Evolutionary conservation across 2,329 filamentous ascomycete species (phyloP), one percentile per base, ranked within the genome.

Genomic region (Colletotrichum spaethianum): DNA sequence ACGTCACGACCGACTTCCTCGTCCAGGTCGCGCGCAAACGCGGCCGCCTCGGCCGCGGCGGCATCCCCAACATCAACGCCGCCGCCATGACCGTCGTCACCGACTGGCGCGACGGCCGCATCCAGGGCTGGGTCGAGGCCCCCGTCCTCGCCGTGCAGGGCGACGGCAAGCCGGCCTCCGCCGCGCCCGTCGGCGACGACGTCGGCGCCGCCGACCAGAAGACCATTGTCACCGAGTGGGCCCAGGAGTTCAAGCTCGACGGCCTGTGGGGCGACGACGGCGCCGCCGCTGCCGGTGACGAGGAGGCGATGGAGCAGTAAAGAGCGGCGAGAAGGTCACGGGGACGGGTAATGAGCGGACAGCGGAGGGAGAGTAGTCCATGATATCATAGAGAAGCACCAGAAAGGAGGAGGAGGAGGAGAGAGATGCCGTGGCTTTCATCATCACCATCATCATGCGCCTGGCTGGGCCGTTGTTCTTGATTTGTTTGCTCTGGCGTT

Each of bases 31-130:
- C 96, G 6, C 90, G 96, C 78, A 98, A 98, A 86, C 90, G 96
- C 73, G 96, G 96, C 64, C 88, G 96, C 69, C 87, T 99, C 20
- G 94, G 96, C 62, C 93, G 93, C 76, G 95, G 96, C 26, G 96
- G 96, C 74, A 89, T 98, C 20, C 96, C 96, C 53, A 99, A 98
- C 82, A 83, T 98, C 71, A 88, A 91, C 76, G 92, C 93, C 65
- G 96, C 96, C 9, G 96, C 96, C 74, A 96, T 96, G 89, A 93
- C 94, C 0, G 95, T 99, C 67, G 91, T 99, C 70, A 96, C 92
- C n/a, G 96, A 99, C 85, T 97, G 96, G 94, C 90, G 96, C 76
- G 96, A 98, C 80, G 96, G 95, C 33, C 91, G 96, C 63, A 97
- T 99, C 77, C 94, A 97, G 83, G 95, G 95, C 69, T 98, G 95